Base-by-base conservation (phyloP, 495 filamentous ascomycete species). In the Podospora bellae-mahoneyi region DNA sequence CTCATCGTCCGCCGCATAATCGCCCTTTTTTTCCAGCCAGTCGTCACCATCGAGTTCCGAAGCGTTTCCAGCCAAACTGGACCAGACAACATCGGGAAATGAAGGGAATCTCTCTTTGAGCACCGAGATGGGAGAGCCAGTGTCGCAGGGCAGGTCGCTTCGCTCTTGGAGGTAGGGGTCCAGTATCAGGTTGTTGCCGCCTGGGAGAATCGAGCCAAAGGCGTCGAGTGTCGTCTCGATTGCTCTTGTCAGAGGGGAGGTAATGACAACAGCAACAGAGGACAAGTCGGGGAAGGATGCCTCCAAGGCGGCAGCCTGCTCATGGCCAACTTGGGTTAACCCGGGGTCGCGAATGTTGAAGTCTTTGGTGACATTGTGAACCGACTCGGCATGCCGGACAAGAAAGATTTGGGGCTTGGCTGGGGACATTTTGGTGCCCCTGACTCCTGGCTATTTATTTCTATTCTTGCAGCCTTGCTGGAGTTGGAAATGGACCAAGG, bases 141-240 rank as follows among this genome's bases (percentile, higher is more conserved):
- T 78, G 69, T 81, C 79, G 72, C 78, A 80, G 13, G 78, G 77
- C 20, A 78, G 60, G 16, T 62, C 73, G 69, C 78, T 79, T 54
- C 77, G 73, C 54, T 81, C 79, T 62, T 81, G 79, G 48, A 77
- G 68, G 39, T 70, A 60, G 0, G 69, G 69, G 20, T 75, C 73
- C 13, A 77, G 66, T n/a, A 75, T 27, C 19, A 77, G 58, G 4
- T 58, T 59, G n/a, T 55, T 69, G 1, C 18, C 55, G 3, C 34
- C 64, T 1, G 56, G 16, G 61, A 64, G 7, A 54, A 68, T 60
- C 32, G 27, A 15, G 32, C 62, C 39, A 63, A 68, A 68, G 0
- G 27, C 71, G 0, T 69, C 68, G 16, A 75, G 34, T 34, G 74
- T 69, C 9, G 74, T 75, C 48, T 75, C 66, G 66, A 75, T 66